Evolutionary conservation across 495 filamentous ascomycete species (phyloP).

Genomic region (Neurospora sp.): DNA sequence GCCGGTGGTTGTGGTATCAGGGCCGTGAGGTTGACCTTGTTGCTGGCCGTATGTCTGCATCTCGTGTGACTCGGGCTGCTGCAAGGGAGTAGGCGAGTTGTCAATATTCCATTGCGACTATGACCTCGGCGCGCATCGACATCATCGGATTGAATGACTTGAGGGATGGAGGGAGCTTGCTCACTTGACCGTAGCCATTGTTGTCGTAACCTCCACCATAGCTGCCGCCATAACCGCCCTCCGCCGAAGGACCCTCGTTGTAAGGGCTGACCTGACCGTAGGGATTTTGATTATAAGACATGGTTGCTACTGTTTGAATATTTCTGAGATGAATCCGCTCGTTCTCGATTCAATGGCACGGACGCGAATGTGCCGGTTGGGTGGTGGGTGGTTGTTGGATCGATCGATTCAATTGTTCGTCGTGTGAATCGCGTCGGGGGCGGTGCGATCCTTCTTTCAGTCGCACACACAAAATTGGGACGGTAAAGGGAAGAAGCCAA

Average conservation of each 20-base stretch:
- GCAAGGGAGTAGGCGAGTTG: neutral
- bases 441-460: neutral
- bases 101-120: neutral
- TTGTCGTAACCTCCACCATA: neutral
- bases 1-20: slow-evolving; percentile 16
- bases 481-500: neutral
- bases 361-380: neutral
- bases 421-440: neutral
- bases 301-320: slow-evolving; percentile 15
- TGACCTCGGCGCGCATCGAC: neutral
- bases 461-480: neutral
- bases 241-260: slow-evolving; percentile 30
- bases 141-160: neutral
- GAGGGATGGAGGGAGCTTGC: neutral
- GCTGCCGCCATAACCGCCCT: slow-evolving; percentile 36
- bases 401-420: neutral
- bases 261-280: slow-evolving; percentile 29
- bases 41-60: slow-evolving; percentile 20
- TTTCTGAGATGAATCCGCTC: neutral
- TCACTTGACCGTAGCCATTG: slow-evolving; percentile 19
- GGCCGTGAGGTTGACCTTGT: slow-evolving; percentile 4
- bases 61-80: slow-evolving; percentile 27
- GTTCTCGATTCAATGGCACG: neutral
- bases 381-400: neutral
- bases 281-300: slow-evolving; percentile 32